Evolutionary conservation across 1,284 basidiomycete species (phyloP), one percentile per base, ranked within the genome.

Genomic region (Coniophora puteana): DNA sequence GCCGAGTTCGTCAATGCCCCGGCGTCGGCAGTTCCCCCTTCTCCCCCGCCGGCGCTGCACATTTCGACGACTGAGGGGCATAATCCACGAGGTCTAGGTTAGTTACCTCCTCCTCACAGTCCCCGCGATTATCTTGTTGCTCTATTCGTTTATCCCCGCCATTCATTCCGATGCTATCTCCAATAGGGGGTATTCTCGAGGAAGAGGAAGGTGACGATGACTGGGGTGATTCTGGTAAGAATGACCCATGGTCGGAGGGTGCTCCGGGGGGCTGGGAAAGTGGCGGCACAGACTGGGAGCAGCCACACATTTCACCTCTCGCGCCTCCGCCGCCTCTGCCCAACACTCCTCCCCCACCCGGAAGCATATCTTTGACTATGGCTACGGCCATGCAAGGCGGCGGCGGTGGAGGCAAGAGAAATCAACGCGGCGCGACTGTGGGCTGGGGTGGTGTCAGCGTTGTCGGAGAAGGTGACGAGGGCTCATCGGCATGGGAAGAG

Each of bases 21-120:
- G 10, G 49, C 23, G 27, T 29, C 44, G 25, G 33, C 18, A 24
- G 38, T 38, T 32, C 49, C 32, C 5, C 13, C 33, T n/a, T 31
- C 38, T 16, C 26, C 42, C 8, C 63, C 59, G n/a, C 63, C 34
- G 4, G 41, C 36, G 3, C 47, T 28, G n/a, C n/a, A n/a, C n/a
- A 36, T 65, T 41, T 43, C 36, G 25, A 51, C 52, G 24, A 56
- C 62, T 28, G 53, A 54, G 31, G 61, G 59, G 47, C 52, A 51
- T 26, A 58, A 57, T 26, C 52, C 44, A 13, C 50, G 51, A 32
- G 52, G 31, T 33, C 42, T 44, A 31, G 52, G 58, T 59, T 30
- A 49, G 29, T 38, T 37, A 43, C 8, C 10, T 42, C 21, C 41
- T 38, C 34, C 16, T n/a, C n/a, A n/a, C n/a, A n/a, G 8, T 18